Evolutionary conservation across 2,329 filamentous ascomycete species (phyloP).

Genomic region (Fusarium equiseti): DNA sequence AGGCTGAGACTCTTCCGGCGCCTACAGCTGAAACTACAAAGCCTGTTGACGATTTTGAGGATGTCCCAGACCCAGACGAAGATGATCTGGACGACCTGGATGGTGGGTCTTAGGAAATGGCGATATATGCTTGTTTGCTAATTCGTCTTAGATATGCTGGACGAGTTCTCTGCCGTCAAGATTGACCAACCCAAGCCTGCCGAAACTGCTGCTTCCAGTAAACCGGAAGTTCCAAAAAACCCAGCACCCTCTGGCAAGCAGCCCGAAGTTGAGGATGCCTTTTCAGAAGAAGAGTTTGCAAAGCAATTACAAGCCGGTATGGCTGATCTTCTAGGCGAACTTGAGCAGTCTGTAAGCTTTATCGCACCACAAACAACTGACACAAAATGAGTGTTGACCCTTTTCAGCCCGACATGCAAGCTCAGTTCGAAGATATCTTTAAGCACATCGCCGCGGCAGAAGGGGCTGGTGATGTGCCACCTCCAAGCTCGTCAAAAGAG

Average conservation of each 20-base stretch:
- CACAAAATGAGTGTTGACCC: conserved; percentile 1
- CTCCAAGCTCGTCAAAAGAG: conserved; percentile 42
- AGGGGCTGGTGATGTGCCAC: conserved; percentile 43
- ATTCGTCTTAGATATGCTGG: conserved; percentile 78
- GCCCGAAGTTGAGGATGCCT: conserved; percentile 53
- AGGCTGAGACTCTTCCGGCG: conserved; percentile 6
- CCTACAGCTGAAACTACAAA: conserved; percentile 2
- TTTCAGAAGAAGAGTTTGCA: conserved; percentile 82
- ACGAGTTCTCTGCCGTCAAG: conserved; percentile 83
- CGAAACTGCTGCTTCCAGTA: conserved; percentile 46
- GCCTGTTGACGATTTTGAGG: conserved; percentile 54
- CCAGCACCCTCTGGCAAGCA: conserved; percentile 42
- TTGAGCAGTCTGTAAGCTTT: conserved; percentile 69
- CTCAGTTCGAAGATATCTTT: conserved; percentile 82
- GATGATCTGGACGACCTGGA: conserved; percentile 94
- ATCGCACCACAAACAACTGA: neutral
- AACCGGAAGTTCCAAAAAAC: conserved; percentile 53
- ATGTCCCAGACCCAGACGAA: conserved; percentile 89
- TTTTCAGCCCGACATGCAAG: conserved; percentile 75
- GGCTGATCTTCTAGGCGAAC: conserved; percentile 81
- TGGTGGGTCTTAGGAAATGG: conserved; percentile 61
- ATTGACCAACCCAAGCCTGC: conserved; percentile 52
- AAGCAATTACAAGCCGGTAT: conserved; percentile 91
- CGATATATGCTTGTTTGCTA: conserved; percentile 8
- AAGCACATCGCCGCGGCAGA: conserved; percentile 74